Evolutionary conservation across 768 basidiomycete genomes (phyloP), one percentile per base, ranked within the genome.

Genomic region (Tricholoma flavovirens): DNA sequence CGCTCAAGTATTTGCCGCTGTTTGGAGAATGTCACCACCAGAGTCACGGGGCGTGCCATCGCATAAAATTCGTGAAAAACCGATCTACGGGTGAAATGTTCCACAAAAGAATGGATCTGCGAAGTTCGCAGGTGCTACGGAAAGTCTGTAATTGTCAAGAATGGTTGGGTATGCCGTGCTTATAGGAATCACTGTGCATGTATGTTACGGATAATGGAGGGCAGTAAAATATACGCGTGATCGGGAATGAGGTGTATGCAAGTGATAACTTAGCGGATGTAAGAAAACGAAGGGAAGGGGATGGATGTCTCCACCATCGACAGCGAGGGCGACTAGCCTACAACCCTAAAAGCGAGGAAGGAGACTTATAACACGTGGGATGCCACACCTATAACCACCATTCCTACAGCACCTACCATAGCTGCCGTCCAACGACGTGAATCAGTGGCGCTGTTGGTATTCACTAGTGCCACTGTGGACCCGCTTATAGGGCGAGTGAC

Each of bases 281-380:
- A 55, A 45, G 43, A 19, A 51, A 40, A n/a, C 29, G 43, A 14
- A 36, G 17, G 42, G 17, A 21, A 32, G 46, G n/a, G 17, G 15
- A 51, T 45, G 29, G 24, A 42, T 46, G 45, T 30, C 42, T 51
- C 38, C 53, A 26, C 51, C 32, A 55, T 56, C 51, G 57, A 58
- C 55, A 60, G 57, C 56, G 49, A n/a, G 48, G 51, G 55, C 55
- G 54, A 55, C 51, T 55, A 30, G 51, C 60, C 11, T 36, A 53
- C 40, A 53, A 56, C 48, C 26, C 22, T 3, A 45, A 14, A 45
- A 49, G n/a, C 33, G 26, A 53, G 19, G 5, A 42, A 46, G n/a
- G 45, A 30, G 51, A 10, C 24, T 56, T 71, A 77, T 59, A 77
- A 67, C 54, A 70, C 49, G 53, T 69, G 57, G 55, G 66, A 61